Evolutionary conservation across 2,329 filamentous ascomycete genomes (phyloP), one percentile per base, ranked within the genome.

Genomic region (Chaetomium olivaceum): DNA sequence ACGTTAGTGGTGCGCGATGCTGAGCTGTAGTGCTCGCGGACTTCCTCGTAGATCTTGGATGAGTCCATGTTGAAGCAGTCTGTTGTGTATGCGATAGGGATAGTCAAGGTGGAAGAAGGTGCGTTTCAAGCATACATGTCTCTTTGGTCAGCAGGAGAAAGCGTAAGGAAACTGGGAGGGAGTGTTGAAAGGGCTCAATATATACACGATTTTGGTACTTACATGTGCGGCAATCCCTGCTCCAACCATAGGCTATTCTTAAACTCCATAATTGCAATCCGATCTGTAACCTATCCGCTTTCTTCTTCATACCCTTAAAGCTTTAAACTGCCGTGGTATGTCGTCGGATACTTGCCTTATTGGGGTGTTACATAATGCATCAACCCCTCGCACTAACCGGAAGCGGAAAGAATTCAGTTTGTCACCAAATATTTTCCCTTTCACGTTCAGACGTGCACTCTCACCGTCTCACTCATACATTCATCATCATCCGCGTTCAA

Each of bases 11-110:
- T 71, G 25, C 71, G 68, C 3, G 74, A 72, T 14, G 74, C 72
- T 4, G 76, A 70, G 54, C 76, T 77, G 69, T 80, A 80, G 48
- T 74, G 74, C 69, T 76, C 70, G 54, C 67, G 70, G 51, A 80
- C 78, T 48, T 75, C 62, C 4, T 73, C 65, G 67, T 80, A 79
- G 57, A 79, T 76, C 7, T 73, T 60, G 58, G 75, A 62, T 14
- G 75, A 67, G 31, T 76, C 71, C 65, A 63, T 66, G 23, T 33
- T 58, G 29, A 65, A 19, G 46, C 33, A 21, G 19, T 1, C 14
- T 8, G 0, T 1, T 6, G 25, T 1, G 39, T 4, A 2, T 23
- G 23, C 2, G 1, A 19, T 2, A 19, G 39, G 7, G 16, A 6
- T 19, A 21, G 23, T 58, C 7, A 23, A 21, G 9, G 19, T 16